These are phyloP conservation scores for Pichia manshurica DNA, from an alignment of 805 yeast genomes.

Conservation along the genomic window DNA sequence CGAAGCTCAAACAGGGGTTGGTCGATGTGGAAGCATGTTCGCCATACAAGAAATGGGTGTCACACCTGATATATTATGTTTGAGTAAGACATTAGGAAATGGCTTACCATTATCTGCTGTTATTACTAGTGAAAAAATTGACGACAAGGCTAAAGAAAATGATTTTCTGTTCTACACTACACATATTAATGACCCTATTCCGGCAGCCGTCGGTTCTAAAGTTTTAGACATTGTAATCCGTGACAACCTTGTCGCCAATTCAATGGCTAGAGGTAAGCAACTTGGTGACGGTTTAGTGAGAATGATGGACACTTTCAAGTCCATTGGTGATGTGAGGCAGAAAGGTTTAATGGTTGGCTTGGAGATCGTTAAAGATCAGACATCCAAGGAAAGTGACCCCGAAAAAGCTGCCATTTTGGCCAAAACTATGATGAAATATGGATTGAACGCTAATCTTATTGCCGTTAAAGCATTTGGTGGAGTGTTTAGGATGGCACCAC, in stretches of 20 bases:
- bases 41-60: constrained; percentile 29
- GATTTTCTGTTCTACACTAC: constrained; percentile 27
- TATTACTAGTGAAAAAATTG: constrained; percentile 22
- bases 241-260: constrained; percentile 24
- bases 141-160: constrained; percentile 19
- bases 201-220: constrained; percentile 28
- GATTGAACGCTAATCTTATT: constrained; percentile 26
- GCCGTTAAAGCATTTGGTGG: constrained; percentile 34
- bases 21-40: constrained; percentile 47
- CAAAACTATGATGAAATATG: constrained; percentile 16
- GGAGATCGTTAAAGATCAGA: constrained; percentile 42
- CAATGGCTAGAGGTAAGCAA: constrained; percentile 25
- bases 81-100: constrained; percentile 31
- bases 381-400: constrained; percentile 39
- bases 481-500: constrained; percentile 34
- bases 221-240: constrained; percentile 28
- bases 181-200: constrained; percentile 28
- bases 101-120: constrained; percentile 32
- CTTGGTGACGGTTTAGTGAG: constrained; percentile 23
- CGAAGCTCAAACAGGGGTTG: constrained; percentile 52
- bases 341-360: constrained; percentile 48
- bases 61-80: constrained; percentile 30
- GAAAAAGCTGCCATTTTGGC: constrained; percentile 15
- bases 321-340: constrained; percentile 46
- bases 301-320: constrained; percentile 27